A percentile compares a stretch with the other conserved stretches of the same genome.
phyloP scores from a whole-genome alignment of 495 filamentous ascomycete genomes.

The Xanthoparmelia taractica region DNA sequence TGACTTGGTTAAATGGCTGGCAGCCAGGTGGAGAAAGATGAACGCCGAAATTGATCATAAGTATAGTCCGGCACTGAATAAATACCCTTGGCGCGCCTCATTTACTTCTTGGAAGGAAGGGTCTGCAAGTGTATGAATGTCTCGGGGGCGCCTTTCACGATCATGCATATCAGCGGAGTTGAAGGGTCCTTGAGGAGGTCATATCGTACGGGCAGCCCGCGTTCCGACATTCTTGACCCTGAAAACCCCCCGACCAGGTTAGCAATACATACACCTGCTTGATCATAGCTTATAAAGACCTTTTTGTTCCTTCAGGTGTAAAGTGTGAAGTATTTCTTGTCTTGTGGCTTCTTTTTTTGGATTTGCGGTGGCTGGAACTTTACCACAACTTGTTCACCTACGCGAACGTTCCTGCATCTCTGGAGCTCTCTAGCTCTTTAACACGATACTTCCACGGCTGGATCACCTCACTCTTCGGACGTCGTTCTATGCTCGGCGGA shows the following conservation, averaged over 20 bases:
- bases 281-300: neutral
- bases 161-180: slow-evolving; percentile 6
- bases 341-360: neutral
- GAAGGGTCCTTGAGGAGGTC: neutral
- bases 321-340: neutral
- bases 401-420: neutral
- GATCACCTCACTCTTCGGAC: neutral
- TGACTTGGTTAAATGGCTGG: slow-evolving; percentile 93
- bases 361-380: neutral
- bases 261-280: neutral
- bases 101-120: neutral
- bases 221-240: neutral
- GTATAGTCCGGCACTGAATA: neutral
- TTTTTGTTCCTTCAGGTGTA: neutral
- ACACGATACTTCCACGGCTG: neutral
- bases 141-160: neutral
- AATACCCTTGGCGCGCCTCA: slow-evolving; percentile 4
- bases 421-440: neutral
- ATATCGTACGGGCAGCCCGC: neutral
- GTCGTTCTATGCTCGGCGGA: neutral
- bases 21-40: slow-evolving; percentile 55
- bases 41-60: slow-evolving; percentile 12
- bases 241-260: neutral
- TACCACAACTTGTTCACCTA: neutral
- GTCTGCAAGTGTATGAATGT: neutral